These are phyloP conservation scores for Ophiostoma angusticollis DNA, from an alignment of 2,329 filamentous ascomycete genomes.

Conservation along the genomic window DNA sequence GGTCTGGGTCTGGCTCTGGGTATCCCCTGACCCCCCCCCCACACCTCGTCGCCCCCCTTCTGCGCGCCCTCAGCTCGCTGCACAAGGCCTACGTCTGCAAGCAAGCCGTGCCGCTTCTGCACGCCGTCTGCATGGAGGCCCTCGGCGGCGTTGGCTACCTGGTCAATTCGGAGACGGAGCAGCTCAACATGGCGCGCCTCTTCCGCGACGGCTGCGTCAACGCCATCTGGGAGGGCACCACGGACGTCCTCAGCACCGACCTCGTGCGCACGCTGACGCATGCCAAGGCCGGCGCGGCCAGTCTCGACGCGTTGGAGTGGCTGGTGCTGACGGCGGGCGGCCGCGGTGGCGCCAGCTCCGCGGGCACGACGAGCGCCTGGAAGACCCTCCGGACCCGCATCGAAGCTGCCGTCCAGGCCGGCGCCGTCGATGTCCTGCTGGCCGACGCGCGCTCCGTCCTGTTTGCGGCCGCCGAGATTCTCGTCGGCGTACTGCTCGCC, in stretches of 20 bases:
- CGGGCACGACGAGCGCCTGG: conserved; percentile 32
- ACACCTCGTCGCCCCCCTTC: conserved; percentile 27
- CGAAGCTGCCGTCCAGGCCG: conserved; percentile 22
- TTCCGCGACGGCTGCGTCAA: conserved; percentile 52
- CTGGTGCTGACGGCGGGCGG: conserved; percentile 19
- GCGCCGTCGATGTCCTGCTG: conserved; percentile 27
- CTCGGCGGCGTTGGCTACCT: conserved; percentile 56
- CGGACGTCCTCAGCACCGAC: conserved; percentile 51
- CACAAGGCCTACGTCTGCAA: conserved; percentile 46
- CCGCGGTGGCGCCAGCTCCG: background rate
- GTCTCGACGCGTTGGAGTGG: conserved; percentile 29
- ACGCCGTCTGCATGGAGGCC: conserved; percentile 46
- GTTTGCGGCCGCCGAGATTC: conserved; percentile 30
- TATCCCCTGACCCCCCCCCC: conserved; percentile 21
- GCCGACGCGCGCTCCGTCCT: conserved; percentile 32
- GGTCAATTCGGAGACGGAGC: conserved; percentile 45
- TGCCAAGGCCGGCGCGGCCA: conserved; percentile 23
- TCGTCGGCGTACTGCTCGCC: conserved; percentile 30
- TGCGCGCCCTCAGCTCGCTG: conserved; percentile 46
- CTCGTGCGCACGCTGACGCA: conserved; percentile 36
- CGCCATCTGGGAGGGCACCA: conserved; percentile 53
- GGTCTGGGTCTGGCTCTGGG: background rate
- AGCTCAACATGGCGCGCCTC: conserved; percentile 53
- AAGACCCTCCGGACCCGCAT: conserved; percentile 24
- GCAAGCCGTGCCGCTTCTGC: conserved; percentile 34